phyloP scores from a whole-genome alignment of 192 early-diverging fungal species.

The Phlyctochytrium bullatum region DNA sequence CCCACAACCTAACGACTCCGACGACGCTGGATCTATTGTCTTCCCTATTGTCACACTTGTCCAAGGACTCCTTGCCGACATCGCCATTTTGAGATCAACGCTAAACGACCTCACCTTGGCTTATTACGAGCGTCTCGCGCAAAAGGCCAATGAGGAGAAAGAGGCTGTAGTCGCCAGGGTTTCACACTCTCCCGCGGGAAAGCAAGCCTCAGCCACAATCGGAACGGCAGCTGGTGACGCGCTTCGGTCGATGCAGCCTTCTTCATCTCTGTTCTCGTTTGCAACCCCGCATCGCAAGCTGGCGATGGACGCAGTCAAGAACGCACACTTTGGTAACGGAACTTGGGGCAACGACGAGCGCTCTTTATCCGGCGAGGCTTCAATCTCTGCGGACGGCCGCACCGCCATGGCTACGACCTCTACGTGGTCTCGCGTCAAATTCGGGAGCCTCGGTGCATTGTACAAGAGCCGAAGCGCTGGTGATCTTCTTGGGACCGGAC shows the following conservation, averaged over 20 bases:
- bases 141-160: conserved; percentile 10
- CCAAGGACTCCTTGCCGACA: conserved; percentile 34
- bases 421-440: not conserved
- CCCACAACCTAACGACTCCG: too few relatives aligned
- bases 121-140: conserved; percentile 34
- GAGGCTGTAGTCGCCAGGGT: not conserved
- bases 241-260: not conserved
- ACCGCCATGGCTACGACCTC: not conserved
- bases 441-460: not conserved
- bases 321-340: not conserved
- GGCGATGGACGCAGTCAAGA: not conserved
- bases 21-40: conserved; percentile 14
- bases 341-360: not conserved
- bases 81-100: conserved; percentile 16
- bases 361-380: not conserved
- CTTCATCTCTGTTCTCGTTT: not conserved
- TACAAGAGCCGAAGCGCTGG: not conserved
- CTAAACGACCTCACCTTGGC: conserved; percentile 36
- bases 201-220: not conserved
- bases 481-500: not conserved
- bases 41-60: conserved; percentile 29
- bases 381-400: not conserved
- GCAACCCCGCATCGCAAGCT: not conserved
- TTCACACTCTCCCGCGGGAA: not conserved
- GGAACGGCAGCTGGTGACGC: not conserved